phyloP scores from a whole-genome alignment of 345 rosid genomes.

The Streptanthus diversifolius region DNA sequence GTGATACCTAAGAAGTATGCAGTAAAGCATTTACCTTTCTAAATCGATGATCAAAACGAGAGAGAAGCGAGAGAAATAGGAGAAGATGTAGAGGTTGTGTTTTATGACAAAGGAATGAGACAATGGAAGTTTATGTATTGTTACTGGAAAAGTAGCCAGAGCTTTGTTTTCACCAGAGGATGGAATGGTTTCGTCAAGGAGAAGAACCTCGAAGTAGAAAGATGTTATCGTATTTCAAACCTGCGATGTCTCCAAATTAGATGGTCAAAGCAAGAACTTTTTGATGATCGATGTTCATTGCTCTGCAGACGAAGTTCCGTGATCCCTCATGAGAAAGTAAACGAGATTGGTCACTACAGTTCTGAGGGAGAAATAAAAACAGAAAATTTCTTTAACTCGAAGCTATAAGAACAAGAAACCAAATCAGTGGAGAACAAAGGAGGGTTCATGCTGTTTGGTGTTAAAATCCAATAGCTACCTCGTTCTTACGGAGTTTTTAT shows the following conservation, averaged over 20 bases:
- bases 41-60: conserved; percentile 10
- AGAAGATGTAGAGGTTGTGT: conserved; percentile 41
- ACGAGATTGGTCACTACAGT: not conserved
- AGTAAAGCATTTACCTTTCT: conserved; percentile 42
- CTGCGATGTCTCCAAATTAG: conserved; percentile 29
- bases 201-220: conserved; percentile 45
- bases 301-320: not conserved
- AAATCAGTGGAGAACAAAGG: conserved; percentile 1
- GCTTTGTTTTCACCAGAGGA: conserved; percentile 79
- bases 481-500: too few relatives aligned
- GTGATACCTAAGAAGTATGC: conserved; percentile 76
- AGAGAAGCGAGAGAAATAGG: not conserved
- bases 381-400: not conserved
- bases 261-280: conserved; percentile 23
- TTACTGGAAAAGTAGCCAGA: conserved; percentile 81
- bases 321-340: not conserved
- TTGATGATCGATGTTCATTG: conserved; percentile 43
- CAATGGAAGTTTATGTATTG: conserved; percentile 75
- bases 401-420: conserved; percentile 31
- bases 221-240: conserved; percentile 47
- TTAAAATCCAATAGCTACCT: conserved; percentile 31
- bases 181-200: conserved; percentile 72
- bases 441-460: conserved; percentile 52
- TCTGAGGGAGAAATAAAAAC: not conserved
- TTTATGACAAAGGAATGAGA: conserved; percentile 55